Evolutionary conservation across 306 rosid genomes (phyloP).

Genomic region (Pyrus bretschneideri): DNA sequence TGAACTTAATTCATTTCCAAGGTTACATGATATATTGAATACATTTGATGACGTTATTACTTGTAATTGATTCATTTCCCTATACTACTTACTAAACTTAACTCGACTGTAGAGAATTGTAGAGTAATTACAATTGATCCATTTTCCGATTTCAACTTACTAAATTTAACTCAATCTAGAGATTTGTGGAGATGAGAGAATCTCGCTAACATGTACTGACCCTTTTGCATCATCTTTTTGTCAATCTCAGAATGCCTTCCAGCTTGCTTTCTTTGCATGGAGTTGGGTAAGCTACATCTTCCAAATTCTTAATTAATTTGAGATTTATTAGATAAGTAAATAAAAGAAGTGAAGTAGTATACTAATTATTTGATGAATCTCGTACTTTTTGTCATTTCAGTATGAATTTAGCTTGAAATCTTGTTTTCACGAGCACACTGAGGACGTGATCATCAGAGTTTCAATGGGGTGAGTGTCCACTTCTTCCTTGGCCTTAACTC

Average conservation of each 20-base stretch:
- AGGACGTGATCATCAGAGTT: slow-evolving; percentile 59
- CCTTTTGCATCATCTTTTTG: background rate
- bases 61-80: too few species aligned
- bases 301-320: background rate
- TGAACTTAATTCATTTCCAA: background rate
- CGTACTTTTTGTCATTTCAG: slow-evolving; percentile 19
- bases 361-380: background rate
- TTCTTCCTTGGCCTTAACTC: background rate
- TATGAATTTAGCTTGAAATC: slow-evolving; percentile 55
- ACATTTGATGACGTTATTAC: too few species aligned
- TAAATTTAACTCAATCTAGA: too few species aligned
- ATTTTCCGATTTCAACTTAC: too few species aligned
- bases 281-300: slow-evolving; percentile 38
- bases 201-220: too few species aligned
- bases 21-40: too few species aligned
- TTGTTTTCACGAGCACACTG: slow-evolving; percentile 53
- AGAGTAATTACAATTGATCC: too few species aligned
- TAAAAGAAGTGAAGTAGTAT: background rate
- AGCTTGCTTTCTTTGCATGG: slow-evolving; percentile 84
- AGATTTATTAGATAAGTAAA: background rate
- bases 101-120: too few species aligned
- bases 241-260: slow-evolving; percentile 69
- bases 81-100: too few species aligned
- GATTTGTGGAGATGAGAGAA: too few species aligned
- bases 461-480: slow-evolving; percentile 63